Evolutionary conservation across 1,284 basidiomycete genomes (phyloP), one percentile per base, ranked within the genome.

Genomic region (Puccinia coronata): DNA sequence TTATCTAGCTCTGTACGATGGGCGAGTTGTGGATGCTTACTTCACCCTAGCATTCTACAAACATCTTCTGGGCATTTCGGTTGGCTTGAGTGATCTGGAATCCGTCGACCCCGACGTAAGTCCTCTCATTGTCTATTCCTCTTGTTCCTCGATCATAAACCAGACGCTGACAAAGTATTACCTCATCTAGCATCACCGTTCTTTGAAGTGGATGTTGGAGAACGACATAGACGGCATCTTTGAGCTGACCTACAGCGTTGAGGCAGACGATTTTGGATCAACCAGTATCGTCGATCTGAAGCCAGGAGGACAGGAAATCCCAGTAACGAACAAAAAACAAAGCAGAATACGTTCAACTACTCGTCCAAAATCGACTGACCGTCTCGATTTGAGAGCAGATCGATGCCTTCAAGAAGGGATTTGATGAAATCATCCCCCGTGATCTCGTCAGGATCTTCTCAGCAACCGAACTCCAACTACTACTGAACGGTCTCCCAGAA

Each of bases 381-480:
- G 93, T 93, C 82, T 97, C 95, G 14, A 98, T 98, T 88, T 93
- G 93, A 86, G 92, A 95, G n/a, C 96, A 98, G 87, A 95, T 97
- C 83, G 80, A 84, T 59, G 92, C 92, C 67, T 90, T 99, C 83
- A 90, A 95, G 4, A 89, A 89, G 71, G 97, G 97, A 0, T 98
- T 99, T 88, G 95, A 98, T 87, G 96, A 99, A n/a, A n/a, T n/a
- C n/a, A n/a, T n/a, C n/a, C n/a, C n/a, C n/a, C n/a, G n/a, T n/a
- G n/a, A n/a, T n/a, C n/a, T n/a, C n/a, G n/a, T n/a, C n/a, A n/a
- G n/a, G n/a, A n/a, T n/a, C n/a, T n/a, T n/a, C n/a, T n/a, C 72
- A 16, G 80, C 80, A 9, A 78, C 73, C 39, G 80, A 81, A 39
- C 57, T 80, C 39, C 78, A 80, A 34, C 57, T 80, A 2, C 47